Evolutionary conservation across 1,284 basidiomycete species (phyloP).

Genomic region (Puccinia brachypodii): DNA sequence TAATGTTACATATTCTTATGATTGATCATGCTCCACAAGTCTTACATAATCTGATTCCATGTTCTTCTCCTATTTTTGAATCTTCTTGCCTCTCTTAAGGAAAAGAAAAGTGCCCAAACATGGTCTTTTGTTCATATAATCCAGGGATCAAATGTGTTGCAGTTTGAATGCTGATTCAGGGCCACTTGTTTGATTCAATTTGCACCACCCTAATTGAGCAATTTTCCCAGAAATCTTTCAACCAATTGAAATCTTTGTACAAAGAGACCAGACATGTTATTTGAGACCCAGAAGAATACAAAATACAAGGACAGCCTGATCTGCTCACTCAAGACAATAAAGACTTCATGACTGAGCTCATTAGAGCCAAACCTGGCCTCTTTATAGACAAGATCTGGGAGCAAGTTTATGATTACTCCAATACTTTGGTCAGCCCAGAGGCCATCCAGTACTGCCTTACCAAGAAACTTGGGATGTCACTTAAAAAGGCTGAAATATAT

Average conservation of each 20-base stretch:
- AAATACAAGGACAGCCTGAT: background rate
- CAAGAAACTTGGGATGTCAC: background rate
- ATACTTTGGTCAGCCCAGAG: background rate
- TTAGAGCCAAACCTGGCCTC: background rate
- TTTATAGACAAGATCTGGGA: slow-evolving; percentile 7
- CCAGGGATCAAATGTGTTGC: background rate
- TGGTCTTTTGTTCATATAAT: background rate
- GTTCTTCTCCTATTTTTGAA: too few species aligned
- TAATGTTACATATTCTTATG: too few species aligned
- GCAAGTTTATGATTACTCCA: background rate
- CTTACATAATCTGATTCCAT: background rate
- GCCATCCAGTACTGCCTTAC: background rate
- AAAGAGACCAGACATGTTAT: background rate
- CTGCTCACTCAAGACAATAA: background rate
- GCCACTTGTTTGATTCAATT: background rate
- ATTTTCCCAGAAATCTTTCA: background rate
- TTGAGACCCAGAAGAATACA: background rate
- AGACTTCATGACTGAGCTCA: background rate
- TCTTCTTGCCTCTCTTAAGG: too few species aligned
- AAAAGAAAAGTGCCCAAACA: background rate
- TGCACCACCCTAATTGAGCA: background rate
- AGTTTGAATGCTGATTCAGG: background rate
- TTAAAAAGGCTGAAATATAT: background rate
- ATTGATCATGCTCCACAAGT: too few species aligned
- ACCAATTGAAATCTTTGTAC: background rate